These are phyloP conservation scores for Microdochium paspali DNA, from an alignment of 2,329 filamentous ascomycete genomes.

Conservation along the genomic window DNA sequence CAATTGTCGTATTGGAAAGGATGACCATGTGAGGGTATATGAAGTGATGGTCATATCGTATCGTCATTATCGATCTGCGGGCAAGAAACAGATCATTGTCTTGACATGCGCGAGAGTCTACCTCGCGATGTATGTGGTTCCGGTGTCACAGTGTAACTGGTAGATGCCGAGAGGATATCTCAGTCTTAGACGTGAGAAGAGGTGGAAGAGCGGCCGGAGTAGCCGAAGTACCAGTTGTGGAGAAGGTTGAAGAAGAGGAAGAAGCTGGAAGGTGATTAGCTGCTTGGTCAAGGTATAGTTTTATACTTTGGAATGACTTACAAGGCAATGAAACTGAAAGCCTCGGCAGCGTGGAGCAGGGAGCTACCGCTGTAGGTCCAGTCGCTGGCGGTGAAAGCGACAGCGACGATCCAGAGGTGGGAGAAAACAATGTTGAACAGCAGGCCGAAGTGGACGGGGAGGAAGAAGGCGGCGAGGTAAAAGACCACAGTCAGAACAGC, in stretches of 20 bases:
- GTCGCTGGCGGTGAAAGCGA: not conserved
- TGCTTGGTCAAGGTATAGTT: not conserved
- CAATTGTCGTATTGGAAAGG: too few species aligned
- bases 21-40: too few species aligned
- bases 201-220: not conserved
- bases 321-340: constrained; percentile 1
- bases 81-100: too few species aligned
- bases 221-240: not conserved
- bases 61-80: too few species aligned
- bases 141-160: too few species aligned
- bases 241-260: constrained; percentile 1
- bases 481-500: constrained; percentile 1
- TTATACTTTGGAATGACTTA: not conserved
- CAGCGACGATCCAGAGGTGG: constrained; percentile 1
- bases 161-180: too few species aligned
- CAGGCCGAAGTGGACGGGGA: not conserved
- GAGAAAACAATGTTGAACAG: constrained; percentile 1
- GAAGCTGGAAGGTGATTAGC: not conserved
- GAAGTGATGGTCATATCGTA: too few species aligned
- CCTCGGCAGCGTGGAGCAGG: not conserved
- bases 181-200: not conserved
- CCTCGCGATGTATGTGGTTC: too few species aligned
- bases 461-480: constrained; percentile 1
- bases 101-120: too few species aligned
- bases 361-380: not conserved